These are phyloP conservation scores for Erucastrum elatum DNA, from an alignment of 345 rosid species.

Conservation along the genomic window DNA sequence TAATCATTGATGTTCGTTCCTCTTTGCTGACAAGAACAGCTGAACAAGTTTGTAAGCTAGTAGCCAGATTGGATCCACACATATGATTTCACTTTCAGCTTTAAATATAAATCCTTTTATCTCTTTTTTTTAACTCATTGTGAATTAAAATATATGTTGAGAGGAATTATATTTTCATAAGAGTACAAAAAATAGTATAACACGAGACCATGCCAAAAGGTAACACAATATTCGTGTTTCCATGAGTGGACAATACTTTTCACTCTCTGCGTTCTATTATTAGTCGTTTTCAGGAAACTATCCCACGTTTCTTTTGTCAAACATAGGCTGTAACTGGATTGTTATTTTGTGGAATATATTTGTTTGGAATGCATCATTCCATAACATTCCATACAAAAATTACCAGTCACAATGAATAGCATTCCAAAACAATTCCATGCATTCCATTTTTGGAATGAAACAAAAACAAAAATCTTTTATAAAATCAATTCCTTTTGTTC, in stretches of 20 bases:
- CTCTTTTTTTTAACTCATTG: background rate
- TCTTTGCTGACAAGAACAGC: slow-evolving; percentile 21
- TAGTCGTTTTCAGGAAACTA: slow-evolving; percentile 35
- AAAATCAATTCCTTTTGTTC: too few species aligned
- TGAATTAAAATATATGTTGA: background rate
- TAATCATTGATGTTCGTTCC: slow-evolving; percentile 19
- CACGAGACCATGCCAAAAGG: slow-evolving; percentile 34
- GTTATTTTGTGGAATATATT: too few species aligned
- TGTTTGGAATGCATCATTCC: too few species aligned
- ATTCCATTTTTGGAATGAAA: too few species aligned
- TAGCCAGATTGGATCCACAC: slow-evolving; percentile 34
- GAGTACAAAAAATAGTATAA: slow-evolving; percentile 20
- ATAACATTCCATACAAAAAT: too few species aligned
- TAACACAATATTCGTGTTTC: slow-evolving; percentile 26
- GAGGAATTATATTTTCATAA: slow-evolving; percentile 24
- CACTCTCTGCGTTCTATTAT: slow-evolving; percentile 27
- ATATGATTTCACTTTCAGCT: slow-evolving; percentile 28
- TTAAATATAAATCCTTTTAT: background rate
- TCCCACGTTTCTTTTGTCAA: slow-evolving; percentile 33
- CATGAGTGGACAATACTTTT: slow-evolving; percentile 25
- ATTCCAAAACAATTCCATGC: too few species aligned
- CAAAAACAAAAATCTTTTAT: too few species aligned
- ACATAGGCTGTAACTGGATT: too few species aligned
- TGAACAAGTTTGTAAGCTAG: slow-evolving; percentile 1
- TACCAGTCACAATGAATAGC: too few species aligned